Evolutionary conservation across 2,329 filamentous ascomycete species (phyloP).

Genomic region (Verticillium longisporum): DNA sequence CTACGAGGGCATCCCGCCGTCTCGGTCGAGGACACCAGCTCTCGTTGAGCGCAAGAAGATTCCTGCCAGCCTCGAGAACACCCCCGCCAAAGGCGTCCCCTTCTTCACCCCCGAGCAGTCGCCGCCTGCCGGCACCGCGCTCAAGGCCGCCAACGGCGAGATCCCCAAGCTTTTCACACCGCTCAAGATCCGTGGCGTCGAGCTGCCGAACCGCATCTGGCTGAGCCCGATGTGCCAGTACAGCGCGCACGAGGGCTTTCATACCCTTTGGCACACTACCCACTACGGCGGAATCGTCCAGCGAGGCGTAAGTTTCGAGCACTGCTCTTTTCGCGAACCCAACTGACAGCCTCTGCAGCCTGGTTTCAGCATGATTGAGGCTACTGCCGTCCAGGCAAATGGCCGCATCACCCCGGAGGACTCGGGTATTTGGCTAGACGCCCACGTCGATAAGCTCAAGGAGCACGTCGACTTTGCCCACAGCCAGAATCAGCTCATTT

Average conservation of each 20-base stretch:
- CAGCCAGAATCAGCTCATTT: slow-evolving; percentile 54
- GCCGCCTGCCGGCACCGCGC: slow-evolving; percentile 35
- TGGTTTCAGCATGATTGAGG: slow-evolving; percentile 48
- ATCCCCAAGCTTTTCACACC: slow-evolving; percentile 46
- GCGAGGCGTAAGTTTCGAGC: slow-evolving; percentile 42
- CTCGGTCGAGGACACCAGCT: slow-evolving; percentile 14
- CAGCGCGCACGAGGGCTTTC: slow-evolving; percentile 45
- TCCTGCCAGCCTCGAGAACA: slow-evolving; percentile 11
- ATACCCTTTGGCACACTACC: slow-evolving; percentile 65
- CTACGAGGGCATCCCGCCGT: slow-evolving; percentile 17
- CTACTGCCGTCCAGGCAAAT: slow-evolving; percentile 55
- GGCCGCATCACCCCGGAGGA: slow-evolving; percentile 67
- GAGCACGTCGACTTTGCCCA: slow-evolving; percentile 54
- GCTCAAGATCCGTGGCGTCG: slow-evolving; percentile 35
- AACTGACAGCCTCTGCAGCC: neutral
- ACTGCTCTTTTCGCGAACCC: neutral
- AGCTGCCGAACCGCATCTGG: slow-evolving; percentile 38
- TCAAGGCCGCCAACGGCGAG: slow-evolving; percentile 33
- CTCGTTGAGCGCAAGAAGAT: slow-evolving; percentile 15
- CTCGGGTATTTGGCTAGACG: slow-evolving; percentile 61
- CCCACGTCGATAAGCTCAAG: slow-evolving; percentile 53
- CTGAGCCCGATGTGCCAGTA: slow-evolving; percentile 42
- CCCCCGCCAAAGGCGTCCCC: slow-evolving; percentile 26
- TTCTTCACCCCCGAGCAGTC: slow-evolving; percentile 42
- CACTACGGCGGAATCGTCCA: slow-evolving; percentile 67